Conservation (phyloP, 352 stramenopile genomes). For the Blastocystis sp. region DNA sequence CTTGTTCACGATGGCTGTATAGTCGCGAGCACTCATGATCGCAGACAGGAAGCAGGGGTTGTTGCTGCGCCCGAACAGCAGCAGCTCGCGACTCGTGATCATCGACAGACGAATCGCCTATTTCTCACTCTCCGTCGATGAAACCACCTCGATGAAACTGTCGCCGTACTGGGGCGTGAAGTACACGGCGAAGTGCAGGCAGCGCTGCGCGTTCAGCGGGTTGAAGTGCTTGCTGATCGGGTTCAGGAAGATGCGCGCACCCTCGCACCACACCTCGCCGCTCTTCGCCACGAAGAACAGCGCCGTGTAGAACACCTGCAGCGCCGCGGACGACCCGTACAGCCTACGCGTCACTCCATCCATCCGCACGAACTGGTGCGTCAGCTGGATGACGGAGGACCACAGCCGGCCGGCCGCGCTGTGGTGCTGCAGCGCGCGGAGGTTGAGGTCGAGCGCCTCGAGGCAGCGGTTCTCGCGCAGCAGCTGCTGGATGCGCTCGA, state of each 20-base stretch:
- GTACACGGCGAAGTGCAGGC: slow-evolving; percentile 81
- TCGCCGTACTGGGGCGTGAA: slow-evolving; percentile 72
- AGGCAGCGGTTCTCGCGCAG: neutral
- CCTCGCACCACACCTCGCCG: slow-evolving; percentile 25
- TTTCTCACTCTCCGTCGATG: slow-evolving; percentile 79
- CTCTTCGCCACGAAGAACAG: neutral
- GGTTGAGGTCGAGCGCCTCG: slow-evolving; percentile 15
- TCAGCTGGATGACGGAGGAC: slow-evolving; percentile 45
- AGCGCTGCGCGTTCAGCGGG: slow-evolving; percentile 74
- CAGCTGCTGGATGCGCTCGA: slow-evolving; percentile 35
- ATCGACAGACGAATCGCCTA: slow-evolving; percentile 54
- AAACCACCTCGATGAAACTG: slow-evolving; percentile 73
- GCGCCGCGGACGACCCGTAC: slow-evolving; percentile 37
- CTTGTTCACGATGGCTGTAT: slow-evolving; percentile 37
- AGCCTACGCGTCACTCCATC: neutral
- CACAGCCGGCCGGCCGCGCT: slow-evolving; percentile 19
- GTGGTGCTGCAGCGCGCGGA: neutral
- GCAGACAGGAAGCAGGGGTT: slow-evolving; percentile 20
- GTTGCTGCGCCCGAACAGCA: neutral
- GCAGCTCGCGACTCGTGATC: slow-evolving; percentile 5
- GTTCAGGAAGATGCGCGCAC: neutral
- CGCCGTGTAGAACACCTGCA: neutral
- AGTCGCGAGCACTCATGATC: slow-evolving; percentile 14
- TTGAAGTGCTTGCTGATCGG: slow-evolving; percentile 68
- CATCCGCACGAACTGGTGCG: neutral